Evolutionary conservation across 768 basidiomycete genomes (phyloP).

Genomic region (Suillus discolor): DNA sequence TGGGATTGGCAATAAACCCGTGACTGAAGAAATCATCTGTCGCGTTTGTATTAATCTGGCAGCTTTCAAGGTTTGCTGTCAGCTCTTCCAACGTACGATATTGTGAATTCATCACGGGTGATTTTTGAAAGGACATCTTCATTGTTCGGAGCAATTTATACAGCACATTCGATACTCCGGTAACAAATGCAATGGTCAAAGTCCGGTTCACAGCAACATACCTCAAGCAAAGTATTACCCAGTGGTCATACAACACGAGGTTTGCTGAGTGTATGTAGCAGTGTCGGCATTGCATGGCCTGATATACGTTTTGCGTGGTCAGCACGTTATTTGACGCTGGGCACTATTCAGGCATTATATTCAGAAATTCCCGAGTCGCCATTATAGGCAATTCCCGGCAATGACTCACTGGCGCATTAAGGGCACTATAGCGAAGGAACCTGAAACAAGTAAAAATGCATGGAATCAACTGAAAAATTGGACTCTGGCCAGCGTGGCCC

Average conservation of each 20-base stretch:
- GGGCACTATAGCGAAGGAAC: neutral
- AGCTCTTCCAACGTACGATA: neutral
- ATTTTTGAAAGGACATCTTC: neutral
- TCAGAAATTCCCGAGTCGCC: neutral
- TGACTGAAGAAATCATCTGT: neutral
- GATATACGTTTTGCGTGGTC: slow-evolving; percentile 2
- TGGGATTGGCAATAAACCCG: neutral
- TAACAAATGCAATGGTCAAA: neutral
- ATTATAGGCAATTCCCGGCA: neutral
- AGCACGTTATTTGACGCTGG: neutral
- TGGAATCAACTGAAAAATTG: neutral
- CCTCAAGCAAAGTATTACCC: neutral
- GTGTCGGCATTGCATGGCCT: neutral
- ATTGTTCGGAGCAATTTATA: neutral
- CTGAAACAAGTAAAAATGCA: neutral
- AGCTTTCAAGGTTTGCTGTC: neutral
- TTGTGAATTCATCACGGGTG: neutral
- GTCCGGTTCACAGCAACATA: neutral
- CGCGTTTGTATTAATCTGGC: neutral
- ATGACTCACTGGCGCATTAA: neutral
- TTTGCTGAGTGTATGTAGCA: neutral
- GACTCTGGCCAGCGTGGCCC: too few relatives aligned
- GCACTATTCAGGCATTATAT: too few relatives aligned
- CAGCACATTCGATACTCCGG: neutral
- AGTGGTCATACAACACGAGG: neutral